Conservation (phyloP, 768 basidiomycete species). For the Candolleomyces efflorescens region DNA sequence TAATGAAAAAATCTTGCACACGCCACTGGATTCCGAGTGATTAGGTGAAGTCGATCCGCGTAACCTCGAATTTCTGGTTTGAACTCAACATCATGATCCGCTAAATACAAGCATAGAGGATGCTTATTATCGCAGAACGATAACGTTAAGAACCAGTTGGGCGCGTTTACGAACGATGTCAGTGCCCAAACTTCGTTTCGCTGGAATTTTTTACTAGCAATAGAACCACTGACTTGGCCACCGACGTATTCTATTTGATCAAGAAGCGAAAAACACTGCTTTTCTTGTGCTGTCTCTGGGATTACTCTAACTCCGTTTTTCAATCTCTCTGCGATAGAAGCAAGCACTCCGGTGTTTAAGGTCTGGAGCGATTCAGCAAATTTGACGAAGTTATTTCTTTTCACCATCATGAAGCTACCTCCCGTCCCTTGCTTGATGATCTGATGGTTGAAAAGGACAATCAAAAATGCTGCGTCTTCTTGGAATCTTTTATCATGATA, state of each 20-base stretch:
- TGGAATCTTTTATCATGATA: slow-evolving; percentile 38
- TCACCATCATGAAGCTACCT: slow-evolving; percentile 13
- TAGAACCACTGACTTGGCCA: slow-evolving; percentile 16
- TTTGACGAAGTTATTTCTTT: slow-evolving; percentile 9
- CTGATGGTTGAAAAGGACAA: slow-evolving; percentile 27
- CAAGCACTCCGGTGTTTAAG: background rate
- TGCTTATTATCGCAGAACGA: slow-evolving; percentile 23
- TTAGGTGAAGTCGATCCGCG: slow-evolving; percentile 8
- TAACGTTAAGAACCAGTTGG: slow-evolving; percentile 1
- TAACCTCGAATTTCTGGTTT: slow-evolving; percentile 1
- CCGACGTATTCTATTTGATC: slow-evolving; percentile 18
- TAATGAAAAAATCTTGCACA: background rate
- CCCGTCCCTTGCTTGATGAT: slow-evolving; percentile 21
- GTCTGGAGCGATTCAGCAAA: slow-evolving; percentile 9
- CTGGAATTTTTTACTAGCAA: slow-evolving; percentile 19
- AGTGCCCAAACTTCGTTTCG: slow-evolving; percentile 17
- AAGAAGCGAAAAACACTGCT: slow-evolving; percentile 15
- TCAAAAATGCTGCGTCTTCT: slow-evolving; percentile 23
- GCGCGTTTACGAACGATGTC: background rate
- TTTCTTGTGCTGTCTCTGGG: slow-evolving; percentile 14
- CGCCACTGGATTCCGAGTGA: slow-evolving; percentile 20
- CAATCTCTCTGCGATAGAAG: slow-evolving; percentile 2
- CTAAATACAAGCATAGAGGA: slow-evolving; percentile 29
- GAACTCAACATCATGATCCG: slow-evolving; percentile 15
- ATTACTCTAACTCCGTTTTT: slow-evolving; percentile 11